phyloP scores from a whole-genome alignment of 352 stramenopile genomes.

The Pythium dissimile region DNA sequence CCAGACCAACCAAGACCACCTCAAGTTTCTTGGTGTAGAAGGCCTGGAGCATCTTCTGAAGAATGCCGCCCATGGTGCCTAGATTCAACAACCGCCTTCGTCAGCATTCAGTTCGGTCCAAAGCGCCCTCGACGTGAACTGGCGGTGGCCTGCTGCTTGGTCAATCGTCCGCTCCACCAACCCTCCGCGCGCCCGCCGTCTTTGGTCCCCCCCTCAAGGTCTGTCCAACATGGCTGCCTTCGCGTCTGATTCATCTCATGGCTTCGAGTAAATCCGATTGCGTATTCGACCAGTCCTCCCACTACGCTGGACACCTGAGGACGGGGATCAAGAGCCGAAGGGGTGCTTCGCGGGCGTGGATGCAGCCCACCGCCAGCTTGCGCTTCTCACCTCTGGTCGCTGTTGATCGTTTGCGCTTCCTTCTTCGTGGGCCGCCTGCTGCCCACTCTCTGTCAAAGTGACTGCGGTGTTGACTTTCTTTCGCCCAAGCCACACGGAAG shows the following conservation, averaged over 20 bases:
- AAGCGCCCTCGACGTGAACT: too few relatives aligned
- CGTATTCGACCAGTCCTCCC: too few relatives aligned
- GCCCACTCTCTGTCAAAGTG: slow-evolving; percentile 15
- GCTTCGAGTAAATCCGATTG: neutral
- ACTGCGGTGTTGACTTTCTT: slow-evolving; percentile 21
- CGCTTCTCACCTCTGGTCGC: neutral
- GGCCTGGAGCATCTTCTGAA: slow-evolving; percentile 93
- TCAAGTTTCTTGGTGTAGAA: slow-evolving; percentile 98
- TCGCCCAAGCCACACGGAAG: slow-evolving; percentile 8
- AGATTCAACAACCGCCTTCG: neutral
- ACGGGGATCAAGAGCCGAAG: neutral
- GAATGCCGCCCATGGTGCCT: slow-evolving; percentile 87
- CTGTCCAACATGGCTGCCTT: neutral
- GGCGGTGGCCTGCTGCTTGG: too few relatives aligned
- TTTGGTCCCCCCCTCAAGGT: neutral
- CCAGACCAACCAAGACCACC: slow-evolving; percentile 96
- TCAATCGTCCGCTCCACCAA: too few relatives aligned
- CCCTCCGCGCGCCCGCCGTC: too few relatives aligned
- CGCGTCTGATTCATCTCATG: neutral
- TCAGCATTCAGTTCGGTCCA: slow-evolving; percentile 7
- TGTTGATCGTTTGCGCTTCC: neutral
- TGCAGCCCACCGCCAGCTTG: neutral
- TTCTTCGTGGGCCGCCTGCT: slow-evolving; percentile 1
- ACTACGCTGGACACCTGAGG: too few relatives aligned
- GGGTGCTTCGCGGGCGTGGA: neutral